Base-by-base conservation (phyloP, 1,139 yeast species). In the Blastobotrys arbuscula region DNA sequence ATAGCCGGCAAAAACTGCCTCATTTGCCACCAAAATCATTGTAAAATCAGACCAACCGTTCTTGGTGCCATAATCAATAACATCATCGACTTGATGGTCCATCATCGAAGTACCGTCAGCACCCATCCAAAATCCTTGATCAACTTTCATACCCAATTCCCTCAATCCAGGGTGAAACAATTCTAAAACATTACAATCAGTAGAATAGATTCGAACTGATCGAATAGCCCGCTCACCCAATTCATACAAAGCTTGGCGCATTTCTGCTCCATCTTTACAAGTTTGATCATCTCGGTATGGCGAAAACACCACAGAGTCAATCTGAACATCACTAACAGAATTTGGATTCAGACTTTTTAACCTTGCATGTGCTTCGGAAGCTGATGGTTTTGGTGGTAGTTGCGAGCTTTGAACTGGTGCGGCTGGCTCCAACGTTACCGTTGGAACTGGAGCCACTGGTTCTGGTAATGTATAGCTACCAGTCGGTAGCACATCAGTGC, bases 81-180 rank as follows among this genome's bases (percentile, higher is more conserved):
- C 61, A 30, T 71, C 78, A 23, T 64, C 52, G 36, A 87, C 80
- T 46, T 79, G 74, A 47, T 59, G 66, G 64, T 86, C 89, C 54
- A 87, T 78, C 2, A 90, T 81, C 58, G 79, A 78, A 35, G 75
- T 81, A 55, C 95, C 96, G 18, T 55, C 48, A 30, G 70, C 58
- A 33, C 70, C 64, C 58, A 89, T 81, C 92, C 94, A 89, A 67
- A 89, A 77, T 39, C 97, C 96, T 72, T 87, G 96, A 66, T 85
- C 84, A 46, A 89, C 80, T 43, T 70, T 78, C 47, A 89, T 66
- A 2, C 95, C 96, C 45, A 84, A 69, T 12, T 67, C 51, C n/a
- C 64, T 60, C 53, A 84, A 77, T 45, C 74, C 76, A 44, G 92
- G 86, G 58, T 81, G 75, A 37, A 88, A 80, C 2, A 84, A 80